These are phyloP conservation scores for Psilocybe sp. DNA, from an alignment of 768 basidiomycete species.

Conservation along the genomic window DNA sequence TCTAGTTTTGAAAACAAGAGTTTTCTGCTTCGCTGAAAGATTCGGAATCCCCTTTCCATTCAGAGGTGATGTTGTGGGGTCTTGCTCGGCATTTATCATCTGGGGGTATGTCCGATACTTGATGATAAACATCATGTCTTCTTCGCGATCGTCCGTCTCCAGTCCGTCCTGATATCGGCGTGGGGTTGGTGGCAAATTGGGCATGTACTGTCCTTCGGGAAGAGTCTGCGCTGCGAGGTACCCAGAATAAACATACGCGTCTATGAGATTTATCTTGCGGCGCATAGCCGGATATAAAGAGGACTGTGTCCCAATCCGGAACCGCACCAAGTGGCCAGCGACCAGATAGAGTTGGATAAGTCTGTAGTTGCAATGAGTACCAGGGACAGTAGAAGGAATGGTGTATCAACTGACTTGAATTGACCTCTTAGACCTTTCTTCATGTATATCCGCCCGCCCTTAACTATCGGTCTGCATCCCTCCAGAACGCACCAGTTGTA, in stretches of 20 bases:
- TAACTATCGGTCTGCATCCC: conserved; percentile 73
- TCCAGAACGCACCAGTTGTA: conserved; percentile 90
- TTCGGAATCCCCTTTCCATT: conserved; percentile 37
- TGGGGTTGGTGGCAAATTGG: conserved; percentile 49
- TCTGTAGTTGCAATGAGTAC: conserved; percentile 29
- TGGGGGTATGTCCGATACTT: conserved; percentile 53
- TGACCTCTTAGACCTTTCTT: conserved; percentile 69
- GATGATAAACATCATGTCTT: conserved; percentile 85
- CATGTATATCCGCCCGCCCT: conserved; percentile 71
- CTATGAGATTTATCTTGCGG: conserved; percentile 59
- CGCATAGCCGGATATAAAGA: conserved; percentile 54
- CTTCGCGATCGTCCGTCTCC: conserved; percentile 81
- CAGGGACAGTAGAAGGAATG: not conserved
- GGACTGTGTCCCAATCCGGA: conserved; percentile 57
- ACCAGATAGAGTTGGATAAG: conserved; percentile 73
- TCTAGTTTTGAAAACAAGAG: conserved; percentile 68
- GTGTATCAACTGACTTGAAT: conserved; percentile 62
- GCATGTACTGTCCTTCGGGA: conserved; percentile 59
- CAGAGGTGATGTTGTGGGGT: conserved; percentile 25
- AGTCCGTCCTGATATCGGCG: conserved; percentile 89
- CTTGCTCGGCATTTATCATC: conserved; percentile 24
- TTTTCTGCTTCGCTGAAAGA: conserved; percentile 56
- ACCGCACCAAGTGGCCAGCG: conserved; percentile 72
- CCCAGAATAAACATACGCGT: conserved; percentile 86
- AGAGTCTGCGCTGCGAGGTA: conserved; percentile 70